Evolutionary conservation across 331 rosid genomes (phyloP), one percentile per base, ranked within the genome.

Genomic region (Saraca asoca): DNA sequence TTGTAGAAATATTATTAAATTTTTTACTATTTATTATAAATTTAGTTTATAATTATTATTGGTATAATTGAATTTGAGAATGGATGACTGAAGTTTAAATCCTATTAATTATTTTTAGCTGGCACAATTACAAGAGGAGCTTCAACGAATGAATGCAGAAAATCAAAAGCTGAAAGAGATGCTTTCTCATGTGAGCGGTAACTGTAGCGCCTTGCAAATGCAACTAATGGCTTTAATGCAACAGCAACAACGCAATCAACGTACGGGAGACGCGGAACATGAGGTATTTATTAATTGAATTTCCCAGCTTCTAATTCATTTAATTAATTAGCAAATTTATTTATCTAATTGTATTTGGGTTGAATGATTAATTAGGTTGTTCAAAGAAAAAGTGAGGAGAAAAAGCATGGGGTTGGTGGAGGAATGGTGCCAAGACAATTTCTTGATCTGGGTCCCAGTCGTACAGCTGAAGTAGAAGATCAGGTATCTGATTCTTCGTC

Each of bases 141-240:
- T 90, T 14, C 86, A 85, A 60, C 91, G 84, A 4, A 85, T 93
- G 92, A 86, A 84, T 67, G 62, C 77, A 0, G 98, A 93, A 58
- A 93, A 93, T 62, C 85, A 82, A 59, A 90, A 75, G 75, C 68
- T 93, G 73, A 87, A 75, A 60, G 95, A 90, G 14, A 87, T 93
- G 97, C 87, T 93, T 4, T 76, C 45, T 55, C 97, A 90, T 14
- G 97, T 93, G 46, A 86, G 70, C 57, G 73, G 55, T 55, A 93
- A 86, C 57, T 90, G 90, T 85, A 82, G 73, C 2, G 76, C 91
- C 43, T 64, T 93, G 52, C 98, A 93, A 66, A 82, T 78, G 91
- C 97, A 87, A 72, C 80, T 90, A 0, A 69, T 80, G 1, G 12
- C 85, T 1, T 70, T 93, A 56, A 80, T 80, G 89, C 96, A 87